phyloP scores from a whole-genome alignment of 2,329 filamentous ascomycete genomes.

The Camptophora hylomeconis region DNA sequence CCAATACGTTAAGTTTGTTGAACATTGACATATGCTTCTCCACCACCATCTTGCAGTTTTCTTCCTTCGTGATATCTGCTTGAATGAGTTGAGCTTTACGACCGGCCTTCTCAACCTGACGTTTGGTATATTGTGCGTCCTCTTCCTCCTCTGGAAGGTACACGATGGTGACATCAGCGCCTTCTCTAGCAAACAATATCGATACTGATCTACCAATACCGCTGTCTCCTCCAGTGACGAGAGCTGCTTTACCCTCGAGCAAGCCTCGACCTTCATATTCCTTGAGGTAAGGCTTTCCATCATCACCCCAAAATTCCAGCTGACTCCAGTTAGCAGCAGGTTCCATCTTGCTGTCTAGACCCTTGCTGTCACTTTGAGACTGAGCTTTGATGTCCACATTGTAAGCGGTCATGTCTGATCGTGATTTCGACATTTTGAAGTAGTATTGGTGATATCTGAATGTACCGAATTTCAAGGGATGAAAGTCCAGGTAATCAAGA shows the following conservation, averaged over 20 bases:
- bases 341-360: constrained; percentile 11
- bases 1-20: constrained; percentile 33
- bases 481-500: no score
- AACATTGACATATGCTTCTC: constrained; percentile 40
- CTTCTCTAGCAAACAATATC: constrained; percentile 44
- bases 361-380: constrained; percentile 10
- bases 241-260: constrained; percentile 36
- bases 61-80: constrained; percentile 37
- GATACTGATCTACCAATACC: constrained; percentile 44
- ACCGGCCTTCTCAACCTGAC: constrained; percentile 38
- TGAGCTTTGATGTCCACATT: constrained; percentile 8
- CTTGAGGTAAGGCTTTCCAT: constrained; percentile 11
- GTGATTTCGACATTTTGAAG: no score
- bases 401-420: no score
- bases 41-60: constrained; percentile 38
- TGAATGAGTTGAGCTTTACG: constrained; percentile 35
- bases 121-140: constrained; percentile 43
- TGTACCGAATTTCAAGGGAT: no score
- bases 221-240: constrained; percentile 45
- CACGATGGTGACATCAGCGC: constrained; percentile 43
- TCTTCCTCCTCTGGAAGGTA: constrained; percentile 43
- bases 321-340: constrained; percentile 13
- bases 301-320: constrained; percentile 14
- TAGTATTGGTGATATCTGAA: no score
- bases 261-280: constrained; percentile 36